Base-by-base conservation (phyloP, 208 protist genomes). In the Wallacemonas sp. region DNA sequence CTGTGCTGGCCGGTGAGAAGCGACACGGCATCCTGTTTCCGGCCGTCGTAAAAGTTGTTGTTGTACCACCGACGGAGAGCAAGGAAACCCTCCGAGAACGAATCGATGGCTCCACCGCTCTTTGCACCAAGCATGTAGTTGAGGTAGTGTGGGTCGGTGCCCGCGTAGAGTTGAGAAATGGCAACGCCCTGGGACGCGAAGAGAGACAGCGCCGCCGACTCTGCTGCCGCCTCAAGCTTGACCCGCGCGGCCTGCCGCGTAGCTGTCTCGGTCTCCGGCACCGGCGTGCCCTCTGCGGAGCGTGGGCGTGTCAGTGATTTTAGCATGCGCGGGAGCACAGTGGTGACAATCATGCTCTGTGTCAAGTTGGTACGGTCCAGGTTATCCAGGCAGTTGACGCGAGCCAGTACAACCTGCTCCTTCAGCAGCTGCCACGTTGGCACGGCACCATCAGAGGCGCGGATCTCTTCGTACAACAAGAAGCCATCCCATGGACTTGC, bases 371-470 rank as follows among this genome's bases (percentile, higher is more conserved):
- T 93, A 19, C 89, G 78, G 61, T 95, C 89, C 13, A 95, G 55
- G 54, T 87, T 93, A 71, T 95, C 89, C 0, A 95, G 63, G 63
- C 89, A 95, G 62, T 91, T 95, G 13, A 95, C 79, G 21, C 89
- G 85, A 8, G 41, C 26, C 29, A 57, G 72, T 8, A 52, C 50
- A 63, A 59, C 42, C 38, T 69, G 64, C 17, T 54, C 50, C 50
- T 57, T 57, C 12, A 57, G 50, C 9, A 57, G 17, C 19, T 33
- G 32, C 50, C 50, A 57, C 50, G 50, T 17, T 8, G 30, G n/a
- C n/a, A n/a, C 32, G 29, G 21, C 50, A 6, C 15, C 50, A 3
- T 38, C 30, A 19, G 30, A 10, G 8, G 3, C 50, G 9, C 10
- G 5, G 8, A 10, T 24, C 50, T 57, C 9, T 37, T 57, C 50